Evolutionary conservation across 1,139 yeast genomes (phyloP), one percentile per base, ranked within the genome.

Genomic region (Entelexis paramagnoliae): DNA sequence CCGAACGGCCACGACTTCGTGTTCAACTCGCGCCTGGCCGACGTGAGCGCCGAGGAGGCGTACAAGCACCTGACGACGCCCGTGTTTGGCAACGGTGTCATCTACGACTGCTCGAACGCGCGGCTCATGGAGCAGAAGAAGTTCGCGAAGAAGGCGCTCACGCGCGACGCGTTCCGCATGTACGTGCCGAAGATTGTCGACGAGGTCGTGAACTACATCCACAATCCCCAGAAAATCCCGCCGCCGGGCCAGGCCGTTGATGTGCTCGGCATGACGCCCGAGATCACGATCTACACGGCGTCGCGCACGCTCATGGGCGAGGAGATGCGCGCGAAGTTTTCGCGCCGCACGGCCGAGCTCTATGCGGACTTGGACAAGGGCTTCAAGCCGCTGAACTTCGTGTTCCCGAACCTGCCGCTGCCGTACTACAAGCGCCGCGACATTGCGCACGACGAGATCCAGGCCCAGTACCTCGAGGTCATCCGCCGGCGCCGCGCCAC

Each of bases 1-100:
- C 96, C 97, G 60, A 85, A 86, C 70, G 98, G 98, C 59, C 96
- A 93, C 68, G 98, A 91, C 68, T 89, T 91, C 67, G 87, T 91
- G 47, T 80, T 91, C 62, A 93, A 93, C 69, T 88, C 96, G 46
- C 89, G 85, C 69, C 75, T 85, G 52, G 78, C 81, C 32, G 95
- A 88, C 62, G 97, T 89, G 29, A 81, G 89, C 55, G 98, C 98
- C 51, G 97, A 91, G 68, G 97, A 83, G 48, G 97, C 97, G 35
- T 91, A 91, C 72, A 77, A 82, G 58, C 96, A 89, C 67, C 76
- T 91, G 69, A 91, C 98, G 32, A 91, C 97, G 13, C 98, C 98
- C 17, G 96, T 88, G 28, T 91, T 91, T 63, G 98, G 98, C 61
- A 80, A 88, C 66, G 98, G 97, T 60, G 98, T 91, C 51, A 83